Conservation (phyloP, 352 stramenopile genomes). For the Phytophthora citrophthora region DNA sequence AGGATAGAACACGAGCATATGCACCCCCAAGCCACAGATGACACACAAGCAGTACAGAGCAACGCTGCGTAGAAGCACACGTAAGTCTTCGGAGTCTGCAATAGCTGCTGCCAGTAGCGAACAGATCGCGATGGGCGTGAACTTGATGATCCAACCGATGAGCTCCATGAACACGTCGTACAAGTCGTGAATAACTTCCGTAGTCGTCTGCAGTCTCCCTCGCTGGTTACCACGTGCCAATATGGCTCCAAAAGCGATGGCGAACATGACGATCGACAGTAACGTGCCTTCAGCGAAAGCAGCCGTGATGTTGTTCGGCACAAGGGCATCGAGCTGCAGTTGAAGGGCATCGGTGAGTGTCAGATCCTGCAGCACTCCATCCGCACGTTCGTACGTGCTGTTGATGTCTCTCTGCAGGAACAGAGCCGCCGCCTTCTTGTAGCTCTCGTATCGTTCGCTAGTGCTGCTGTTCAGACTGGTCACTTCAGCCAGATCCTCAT, state of each 20-base stretch:
- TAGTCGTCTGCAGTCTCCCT: conserved; percentile 8
- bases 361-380: conserved; percentile 1
- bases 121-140: conserved; percentile 64
- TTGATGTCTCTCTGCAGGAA: conserved; percentile 47
- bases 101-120: conserved; percentile 70
- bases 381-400: conserved; percentile 25
- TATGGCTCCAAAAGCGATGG: neutral
- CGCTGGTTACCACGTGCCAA: neutral
- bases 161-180: conserved; percentile 53
- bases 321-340: neutral
- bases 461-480: conserved; percentile 33
- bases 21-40: conserved; percentile 12
- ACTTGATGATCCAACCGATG: conserved; percentile 47
- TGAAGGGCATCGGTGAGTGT: neutral
- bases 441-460: conserved; percentile 27
- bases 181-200: conserved; percentile 47
- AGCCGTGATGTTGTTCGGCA: conserved; percentile 1
- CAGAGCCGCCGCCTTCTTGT: conserved; percentile 17
- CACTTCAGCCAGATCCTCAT: conserved; percentile 9
- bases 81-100: conserved; percentile 36
- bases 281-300: conserved; percentile 1
- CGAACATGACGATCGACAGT: conserved; percentile 1
- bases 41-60: too few species aligned
- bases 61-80: conserved; percentile 9
- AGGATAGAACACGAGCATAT: conserved; percentile 52